Percentiles rank a stretch among this genome's conserved stretches.
phyloP scores from a whole-genome alignment of 495 filamentous ascomycete species.

The Talaromyces trachyspermus region DNA sequence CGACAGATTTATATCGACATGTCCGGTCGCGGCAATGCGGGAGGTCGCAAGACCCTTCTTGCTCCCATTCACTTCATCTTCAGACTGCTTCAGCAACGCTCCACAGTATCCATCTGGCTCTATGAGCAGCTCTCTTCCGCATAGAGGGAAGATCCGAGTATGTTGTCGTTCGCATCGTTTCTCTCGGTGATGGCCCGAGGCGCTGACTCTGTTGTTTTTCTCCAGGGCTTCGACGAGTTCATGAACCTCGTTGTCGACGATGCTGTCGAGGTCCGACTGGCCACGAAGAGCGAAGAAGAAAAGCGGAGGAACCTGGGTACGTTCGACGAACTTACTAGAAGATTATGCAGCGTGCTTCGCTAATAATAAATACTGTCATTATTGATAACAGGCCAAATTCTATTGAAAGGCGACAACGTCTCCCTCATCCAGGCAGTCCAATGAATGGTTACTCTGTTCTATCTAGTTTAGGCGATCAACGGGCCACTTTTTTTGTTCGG shows the following conservation, averaged over 20 bases:
- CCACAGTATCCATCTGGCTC: constrained; percentile 88
- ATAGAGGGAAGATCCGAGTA: constrained; percentile 93
- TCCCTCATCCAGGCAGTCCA: constrained; percentile 81
- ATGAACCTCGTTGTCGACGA: constrained; percentile 98
- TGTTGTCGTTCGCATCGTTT: constrained; percentile 13
- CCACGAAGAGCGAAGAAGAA: constrained; percentile 75
- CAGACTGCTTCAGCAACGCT: constrained; percentile 83
- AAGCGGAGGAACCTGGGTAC: constrained; percentile 72
- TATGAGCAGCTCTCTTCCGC: constrained; percentile 87
- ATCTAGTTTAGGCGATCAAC: constrained; percentile 13
- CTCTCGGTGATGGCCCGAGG: neutral
- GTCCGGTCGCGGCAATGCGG: constrained; percentile 68
- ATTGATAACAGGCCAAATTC: constrained; percentile 82
- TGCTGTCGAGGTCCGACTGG: constrained; percentile 82
- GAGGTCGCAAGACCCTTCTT: constrained; percentile 83
- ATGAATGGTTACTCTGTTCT: constrained; percentile 18
- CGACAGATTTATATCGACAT: too few relatives aligned
- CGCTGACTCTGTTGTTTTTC: constrained; percentile 1
- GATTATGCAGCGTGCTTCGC: too few relatives aligned
- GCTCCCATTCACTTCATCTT: constrained; percentile 99
- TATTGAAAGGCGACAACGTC: constrained; percentile 96
- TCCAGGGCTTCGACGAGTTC: constrained; percentile 92
- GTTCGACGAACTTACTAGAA: constrained; percentile 16
- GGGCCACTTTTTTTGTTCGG: constrained; percentile 11
- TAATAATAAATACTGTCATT: too few relatives aligned